Percentiles rank a stretch among this genome's conserved stretches.
These are phyloP conservation scores for Marasmius oreades DNA, from an alignment of 1,284 basidiomycete genomes.

Conservation along the genomic window DNA sequence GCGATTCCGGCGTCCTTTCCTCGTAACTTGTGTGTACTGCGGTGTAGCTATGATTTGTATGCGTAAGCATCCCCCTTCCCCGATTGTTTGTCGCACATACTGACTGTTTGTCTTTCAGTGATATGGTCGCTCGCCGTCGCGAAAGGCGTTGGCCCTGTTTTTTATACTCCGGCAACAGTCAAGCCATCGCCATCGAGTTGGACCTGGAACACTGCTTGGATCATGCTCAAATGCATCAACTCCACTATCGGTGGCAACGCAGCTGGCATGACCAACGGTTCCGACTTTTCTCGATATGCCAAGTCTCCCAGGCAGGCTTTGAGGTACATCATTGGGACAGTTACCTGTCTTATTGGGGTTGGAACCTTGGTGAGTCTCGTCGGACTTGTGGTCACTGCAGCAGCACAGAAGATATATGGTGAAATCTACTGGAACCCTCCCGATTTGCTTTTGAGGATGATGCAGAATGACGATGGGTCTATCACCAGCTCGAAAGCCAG, in stretches of 20 bases:
- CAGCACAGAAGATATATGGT: conserved; percentile 17
- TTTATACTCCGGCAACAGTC: conserved; percentile 5
- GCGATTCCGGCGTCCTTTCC: conserved; percentile 17
- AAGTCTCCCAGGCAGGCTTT: conserved; percentile 2
- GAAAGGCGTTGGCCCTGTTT: conserved; percentile 15
- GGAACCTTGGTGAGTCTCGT: conserved; percentile 17
- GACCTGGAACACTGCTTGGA: conserved; percentile 12
- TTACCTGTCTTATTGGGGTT: conserved; percentile 7
- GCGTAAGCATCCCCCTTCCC: conserved; percentile 7
- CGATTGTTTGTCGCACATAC: neutral
- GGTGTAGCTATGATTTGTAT: conserved; percentile 15
- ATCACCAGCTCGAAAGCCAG: conserved; percentile 12
- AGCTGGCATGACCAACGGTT: conserved; percentile 18
- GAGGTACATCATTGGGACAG: conserved; percentile 1
- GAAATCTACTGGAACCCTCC: conserved; percentile 20
- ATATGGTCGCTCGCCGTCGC: conserved; percentile 16
- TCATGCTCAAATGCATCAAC: conserved; percentile 15
- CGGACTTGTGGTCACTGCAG: conserved; percentile 17
- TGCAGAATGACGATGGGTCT: conserved; percentile 13
- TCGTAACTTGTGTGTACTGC: conserved; percentile 15
- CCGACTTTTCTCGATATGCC: conserved; percentile 17
- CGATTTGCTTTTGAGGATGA: conserved; percentile 18
- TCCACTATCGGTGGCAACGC: conserved; percentile 13
- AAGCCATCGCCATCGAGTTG: conserved; percentile 1
- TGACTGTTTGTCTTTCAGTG: neutral